Base-by-base conservation (phyloP, 1,284 basidiomycete genomes). In the Sporisorium scitamineum region DNA sequence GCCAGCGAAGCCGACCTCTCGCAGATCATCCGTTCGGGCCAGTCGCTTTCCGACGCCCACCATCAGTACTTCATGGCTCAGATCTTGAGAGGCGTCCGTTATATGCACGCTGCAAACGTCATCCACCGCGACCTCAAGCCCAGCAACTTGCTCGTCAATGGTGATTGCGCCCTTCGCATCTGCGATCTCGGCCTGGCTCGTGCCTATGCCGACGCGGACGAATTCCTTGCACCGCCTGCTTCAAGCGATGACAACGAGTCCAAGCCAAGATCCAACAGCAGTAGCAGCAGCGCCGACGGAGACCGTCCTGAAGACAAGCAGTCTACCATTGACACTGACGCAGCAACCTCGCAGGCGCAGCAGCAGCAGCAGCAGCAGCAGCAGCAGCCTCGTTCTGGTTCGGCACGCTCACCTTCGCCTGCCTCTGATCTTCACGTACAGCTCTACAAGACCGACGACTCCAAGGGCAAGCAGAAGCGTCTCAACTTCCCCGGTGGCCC, bases 71-170 rank as follows among this genome's bases (percentile, higher is more conserved):
- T 85, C 55, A 68, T 81, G 54, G 82, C 81, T 6, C 84, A 85
- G 69, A 75, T 85, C 48, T 60, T 85, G 9, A 65, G 84, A n/a
- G 84, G 80, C 5, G 72, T 82, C 0, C 73, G 81, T 11, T 80
- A 81, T 60, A 83, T 85, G 82, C 84, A 85, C 52, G 53, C 74
- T 4, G 80, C 83, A 39, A 80, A 82, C 48, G 73, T 85, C 60
- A 67, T 85, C 51, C 84, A 85, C 54, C 76, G 84, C 18, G 84
- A 85, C 61, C 66, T 85, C 51, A 85, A 85, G 72, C 84, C 84
- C 1, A 82, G 84, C 59, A 85, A 85, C 44, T 66, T 85, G 14
- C 76, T 85, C 20, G 84, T 85, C 57, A 85, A 85, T 22, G 80
- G 80, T 13, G 82, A 85, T 61, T 85, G 84, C 58, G 71, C 76